phyloP scores from a whole-genome alignment of 2,329 filamentous ascomycete species.

The Ceratocystis albifundus region DNA sequence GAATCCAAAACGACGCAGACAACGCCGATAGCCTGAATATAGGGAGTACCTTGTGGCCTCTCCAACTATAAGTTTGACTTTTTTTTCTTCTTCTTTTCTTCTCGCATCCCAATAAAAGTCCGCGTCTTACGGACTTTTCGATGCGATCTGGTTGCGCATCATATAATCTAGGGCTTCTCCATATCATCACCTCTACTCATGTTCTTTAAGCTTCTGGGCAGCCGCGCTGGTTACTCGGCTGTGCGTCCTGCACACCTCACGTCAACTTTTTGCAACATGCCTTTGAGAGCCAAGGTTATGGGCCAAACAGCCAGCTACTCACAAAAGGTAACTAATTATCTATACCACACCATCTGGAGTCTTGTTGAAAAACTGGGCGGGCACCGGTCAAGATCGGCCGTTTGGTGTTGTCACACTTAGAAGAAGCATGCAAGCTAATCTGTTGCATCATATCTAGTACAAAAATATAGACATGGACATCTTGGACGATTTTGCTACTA shows the following conservation, averaged over 20 bases:
- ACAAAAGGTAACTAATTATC: conserved; percentile 11
- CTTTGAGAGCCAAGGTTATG: conserved; percentile 61
- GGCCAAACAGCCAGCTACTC: conserved; percentile 19
- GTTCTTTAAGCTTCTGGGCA: conserved; percentile 16
- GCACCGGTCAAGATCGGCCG: not conserved
- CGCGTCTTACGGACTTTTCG: conserved; percentile 25
- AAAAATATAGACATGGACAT: conserved; percentile 6
- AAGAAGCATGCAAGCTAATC: not conserved
- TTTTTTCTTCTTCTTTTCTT: not conserved
- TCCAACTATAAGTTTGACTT: not conserved
- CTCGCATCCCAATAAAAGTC: conserved; percentile 42
- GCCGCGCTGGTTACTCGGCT: conserved; percentile 43
- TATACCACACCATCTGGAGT: not conserved
- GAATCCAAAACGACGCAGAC: not conserved
- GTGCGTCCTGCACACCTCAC: conserved; percentile 35
- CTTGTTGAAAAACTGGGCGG: not conserved
- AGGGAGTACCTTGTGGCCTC: conserved; percentile 4
- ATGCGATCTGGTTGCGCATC: conserved; percentile 14
- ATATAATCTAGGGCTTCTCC: conserved; percentile 9
- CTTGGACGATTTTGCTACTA: conserved; percentile 1
- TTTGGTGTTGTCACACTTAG: not conserved
- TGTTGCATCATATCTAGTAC: not conserved
- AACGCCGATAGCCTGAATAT: not conserved
- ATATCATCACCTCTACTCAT: conserved; percentile 15
- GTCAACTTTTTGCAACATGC: conserved; percentile 47